A percentile compares a stretch with the other conserved stretches of the same genome.
Evolutionary conservation across 2,329 filamentous ascomycete genomes (phyloP).

Genomic region (Trichoderma brevicompactum): DNA sequence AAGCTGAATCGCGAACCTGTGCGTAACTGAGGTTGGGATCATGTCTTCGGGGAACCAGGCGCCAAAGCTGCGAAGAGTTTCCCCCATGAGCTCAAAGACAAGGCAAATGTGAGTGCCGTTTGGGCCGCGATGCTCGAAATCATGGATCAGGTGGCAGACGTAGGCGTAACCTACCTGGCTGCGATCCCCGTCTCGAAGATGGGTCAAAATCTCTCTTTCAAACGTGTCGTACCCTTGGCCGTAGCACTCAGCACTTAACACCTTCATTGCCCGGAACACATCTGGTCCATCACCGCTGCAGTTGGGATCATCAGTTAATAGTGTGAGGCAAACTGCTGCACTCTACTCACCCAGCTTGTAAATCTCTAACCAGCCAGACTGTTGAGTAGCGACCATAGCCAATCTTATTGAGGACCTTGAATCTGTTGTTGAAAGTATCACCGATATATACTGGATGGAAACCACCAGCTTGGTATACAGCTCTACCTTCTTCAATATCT

Average conservation of each 20-base stretch:
- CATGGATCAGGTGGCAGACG: not conserved
- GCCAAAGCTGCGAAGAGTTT: not conserved
- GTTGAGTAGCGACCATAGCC: constrained; percentile 33
- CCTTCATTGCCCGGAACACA: constrained; percentile 6
- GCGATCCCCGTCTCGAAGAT: not conserved
- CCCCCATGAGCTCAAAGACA: constrained; percentile 18
- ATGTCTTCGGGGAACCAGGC: not conserved
- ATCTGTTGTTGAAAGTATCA: constrained; percentile 28
- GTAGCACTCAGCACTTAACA: not conserved
- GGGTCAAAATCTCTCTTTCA: not conserved
- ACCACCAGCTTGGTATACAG: constrained; percentile 27
- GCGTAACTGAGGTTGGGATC: constrained; percentile 1
- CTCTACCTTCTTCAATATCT: not conserved
- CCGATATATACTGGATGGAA: constrained; percentile 33
- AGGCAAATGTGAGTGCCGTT: constrained; percentile 9
- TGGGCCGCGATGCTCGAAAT: constrained; percentile 12
- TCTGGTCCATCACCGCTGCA: not conserved
- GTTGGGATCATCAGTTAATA: not conserved
- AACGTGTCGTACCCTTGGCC: not conserved
- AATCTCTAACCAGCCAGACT: constrained; percentile 32
- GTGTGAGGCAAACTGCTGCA: not conserved
- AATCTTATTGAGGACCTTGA: constrained; percentile 32
- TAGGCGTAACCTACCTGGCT: not conserved
- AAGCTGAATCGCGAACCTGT: constrained; percentile 1
- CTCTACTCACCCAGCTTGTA: not conserved